Evolutionary conservation across 192 early-diverging fungal genomes (phyloP).

Genomic region (Coemansia sp.): DNA sequence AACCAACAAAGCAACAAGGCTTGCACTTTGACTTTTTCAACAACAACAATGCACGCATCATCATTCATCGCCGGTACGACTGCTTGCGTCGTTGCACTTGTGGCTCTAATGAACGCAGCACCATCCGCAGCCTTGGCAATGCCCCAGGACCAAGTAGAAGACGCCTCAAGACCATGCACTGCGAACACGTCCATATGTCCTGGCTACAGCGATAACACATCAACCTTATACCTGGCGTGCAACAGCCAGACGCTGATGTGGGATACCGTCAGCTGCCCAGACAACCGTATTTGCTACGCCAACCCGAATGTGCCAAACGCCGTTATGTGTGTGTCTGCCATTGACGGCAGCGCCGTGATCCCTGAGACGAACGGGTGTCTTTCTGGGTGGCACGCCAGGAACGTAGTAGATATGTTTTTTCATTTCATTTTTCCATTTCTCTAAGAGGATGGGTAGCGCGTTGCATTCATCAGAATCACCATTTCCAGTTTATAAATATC

Average conservation of each 20-base stretch:
- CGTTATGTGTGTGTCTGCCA: constrained; percentile 36
- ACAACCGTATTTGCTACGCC: constrained; percentile 48
- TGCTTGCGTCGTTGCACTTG: not conserved
- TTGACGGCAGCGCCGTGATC: too few relatives aligned
- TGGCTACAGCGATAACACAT: constrained; percentile 32
- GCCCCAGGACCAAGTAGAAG: constrained; percentile 2
- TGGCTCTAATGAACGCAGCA: not conserved
- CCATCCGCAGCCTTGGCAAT: not conserved
- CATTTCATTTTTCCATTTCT: too few relatives aligned
- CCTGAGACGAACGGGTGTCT: too few relatives aligned
- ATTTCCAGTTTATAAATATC: too few relatives aligned
- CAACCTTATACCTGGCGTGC: constrained; percentile 44
- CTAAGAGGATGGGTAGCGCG: too few relatives aligned
- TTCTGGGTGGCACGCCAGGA: too few relatives aligned
- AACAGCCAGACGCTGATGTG: constrained; percentile 34
- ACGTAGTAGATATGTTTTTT: too few relatives aligned
- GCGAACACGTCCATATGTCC: constrained; percentile 43
- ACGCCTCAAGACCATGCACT: too few relatives aligned
- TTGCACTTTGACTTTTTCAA: not conserved
- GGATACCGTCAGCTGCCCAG: constrained; percentile 26
- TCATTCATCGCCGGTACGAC: not conserved
- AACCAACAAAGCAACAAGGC: not conserved
- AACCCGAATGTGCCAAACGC: constrained; percentile 34
- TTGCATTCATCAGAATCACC: too few relatives aligned
- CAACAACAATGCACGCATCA: not conserved